Evolutionary conservation across 2,329 filamentous ascomycete genomes (phyloP), one percentile per base, ranked within the genome.

Genomic region (Pseudodiploospora longispora): DNA sequence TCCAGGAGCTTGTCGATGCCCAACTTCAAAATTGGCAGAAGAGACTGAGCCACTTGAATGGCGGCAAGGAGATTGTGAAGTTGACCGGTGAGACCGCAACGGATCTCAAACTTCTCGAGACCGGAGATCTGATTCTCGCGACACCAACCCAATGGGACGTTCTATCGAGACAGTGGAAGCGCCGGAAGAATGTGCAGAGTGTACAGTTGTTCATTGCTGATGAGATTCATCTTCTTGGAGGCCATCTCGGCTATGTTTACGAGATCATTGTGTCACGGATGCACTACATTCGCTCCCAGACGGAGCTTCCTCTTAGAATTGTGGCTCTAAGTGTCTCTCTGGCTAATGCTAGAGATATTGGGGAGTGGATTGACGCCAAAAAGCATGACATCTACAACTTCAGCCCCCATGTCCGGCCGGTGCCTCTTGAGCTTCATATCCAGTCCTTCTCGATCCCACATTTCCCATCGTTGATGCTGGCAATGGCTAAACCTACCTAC

Each of bases 341-440:
- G 27, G 83, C 93, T 5, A 97, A 96, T 60, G 90, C 91, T 40
- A 80, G 89, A 47, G 93, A 98, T 57, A 79, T 98, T 56, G 91
- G 91, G 41, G 93, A 96, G 66, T 98, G 93, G 93, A 89, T 98
- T 53, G 93, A 94, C 53, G 93, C 91, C 6, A 95, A 83, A 64
- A 97, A 96, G 71, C 93, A 98, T 62, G 95, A 93, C 40, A 95
- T 95, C 51, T 98, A 91, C 75, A 98, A 98, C 69, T 98, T 98
- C 70, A 95, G 88, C 56, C 93, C 93, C 2, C 85, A 91, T 58
- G 83, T 91, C 49, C 83, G 94, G 45, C 85, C 89, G 1, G 81
- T 96, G 12, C 90, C 91, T 27, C 71, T 98, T 30, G 91, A 97
- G 62, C 78, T 98, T 46, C 89, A 96, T 61, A 85, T 98, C 39